Evolutionary conservation across 2,329 filamentous ascomycete species (phyloP), one percentile per base, ranked within the genome.

Genomic region (Cladosporium sp.): DNA sequence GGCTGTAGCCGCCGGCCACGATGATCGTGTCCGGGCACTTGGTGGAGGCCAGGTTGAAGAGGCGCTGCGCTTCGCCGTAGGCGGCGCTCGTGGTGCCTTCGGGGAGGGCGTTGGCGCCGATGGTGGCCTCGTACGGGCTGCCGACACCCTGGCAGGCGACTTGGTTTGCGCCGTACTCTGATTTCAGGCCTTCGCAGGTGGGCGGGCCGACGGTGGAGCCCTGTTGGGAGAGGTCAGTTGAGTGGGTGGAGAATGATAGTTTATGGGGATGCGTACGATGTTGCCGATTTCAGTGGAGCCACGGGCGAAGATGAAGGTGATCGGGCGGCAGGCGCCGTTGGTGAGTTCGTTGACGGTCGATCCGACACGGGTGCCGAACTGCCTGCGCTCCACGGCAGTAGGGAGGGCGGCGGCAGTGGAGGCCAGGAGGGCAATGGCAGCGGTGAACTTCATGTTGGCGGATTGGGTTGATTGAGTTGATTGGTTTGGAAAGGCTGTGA

Each of bases 221-320:
- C 58, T 60, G 45, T 6, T 14, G 13, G 18, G 11, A 18, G 38
- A 8, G 38, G 32, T 50, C 14, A 34, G 37, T 50, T 33, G 37
- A 18, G 11, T 9, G 22, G 7, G 22, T 28, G 22, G 22, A 28
- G 1, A 28, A 28, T 7, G 22, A 28, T 5, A 7, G 22, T 28
- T 7, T 28, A 4, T 28, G 22, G 22, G 22, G 42, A 18, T 34
- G 31, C 53, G 9, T 33, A 58, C 79, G 49, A 82, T 75, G 59
- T 80, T 81, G 37, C 77, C 78, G 0, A 56, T 32, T 63, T 82
- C 77, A 5, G 72, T 75, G 6, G 78, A 81, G 7, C 79, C 79
- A 11, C 79, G 74, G n/a, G 79, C 79, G 57, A 78, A 81, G 59
- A 82, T 75, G 54, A 82, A 67, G 9, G 77, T 81, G 55, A 78